A percentile compares a stretch with the other conserved stretches of the same genome.
These are phyloP conservation scores for Annulohypoxylon bovei DNA, from an alignment of 495 filamentous ascomycete genomes.

Conservation along the genomic window DNA sequence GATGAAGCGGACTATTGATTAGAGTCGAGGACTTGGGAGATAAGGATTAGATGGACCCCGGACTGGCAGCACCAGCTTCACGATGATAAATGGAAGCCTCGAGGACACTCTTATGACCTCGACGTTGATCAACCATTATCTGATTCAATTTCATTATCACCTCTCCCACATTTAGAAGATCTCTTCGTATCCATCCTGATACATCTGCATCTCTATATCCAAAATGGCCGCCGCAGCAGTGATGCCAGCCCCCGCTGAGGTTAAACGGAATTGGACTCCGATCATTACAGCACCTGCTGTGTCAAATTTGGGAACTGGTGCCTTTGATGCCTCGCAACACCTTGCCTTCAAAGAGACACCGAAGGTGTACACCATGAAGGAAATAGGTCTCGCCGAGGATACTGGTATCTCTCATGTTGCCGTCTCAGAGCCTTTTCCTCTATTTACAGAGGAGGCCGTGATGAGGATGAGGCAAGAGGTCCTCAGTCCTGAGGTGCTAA, in stretches of 20 bases:
- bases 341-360: slow-evolving; percentile 62
- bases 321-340: slow-evolving; percentile 59
- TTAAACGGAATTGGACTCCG: slow-evolving; percentile 32
- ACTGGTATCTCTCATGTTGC: slow-evolving; percentile 71
- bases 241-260: slow-evolving; percentile 18
- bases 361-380: slow-evolving; percentile 67
- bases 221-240: slow-evolving; percentile 39
- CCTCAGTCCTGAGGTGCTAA: slow-evolving; percentile 68
- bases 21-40: slow-evolving; percentile 19
- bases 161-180: not conserved
- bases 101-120: not conserved
- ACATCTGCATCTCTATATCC: slow-evolving; percentile 4
- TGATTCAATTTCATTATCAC: not conserved
- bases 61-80: slow-evolving; percentile 20
- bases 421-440: slow-evolving; percentile 76
- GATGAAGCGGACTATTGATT: slow-evolving; percentile 19
- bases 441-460: slow-evolving; percentile 75
- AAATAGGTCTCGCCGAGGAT: slow-evolving; percentile 64
- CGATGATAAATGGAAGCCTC: slow-evolving; percentile 36
- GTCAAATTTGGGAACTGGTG: slow-evolving; percentile 28
- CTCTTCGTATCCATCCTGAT: not conserved
- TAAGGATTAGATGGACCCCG: slow-evolving; percentile 22
- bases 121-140: slow-evolving; percentile 7
- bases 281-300: slow-evolving; percentile 35
- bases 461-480: slow-evolving; percentile 73